Base-by-base conservation (phyloP, 1,139 yeast genomes). In the Groenewaldozyma sp. region DNA sequence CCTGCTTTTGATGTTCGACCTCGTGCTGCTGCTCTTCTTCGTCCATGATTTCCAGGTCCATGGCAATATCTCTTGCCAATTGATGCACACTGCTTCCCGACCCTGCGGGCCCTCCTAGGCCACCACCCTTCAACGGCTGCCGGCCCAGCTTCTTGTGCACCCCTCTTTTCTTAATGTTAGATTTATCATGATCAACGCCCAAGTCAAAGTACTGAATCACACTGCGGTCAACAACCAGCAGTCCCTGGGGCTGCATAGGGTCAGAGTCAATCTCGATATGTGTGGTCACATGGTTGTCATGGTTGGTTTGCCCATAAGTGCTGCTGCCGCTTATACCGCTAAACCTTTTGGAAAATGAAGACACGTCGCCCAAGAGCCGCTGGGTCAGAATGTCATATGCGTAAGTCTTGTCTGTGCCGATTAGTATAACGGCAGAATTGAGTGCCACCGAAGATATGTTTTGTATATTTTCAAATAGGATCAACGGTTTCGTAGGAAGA, bases 351-450 rank as follows among this genome's bases (percentile, higher is more conserved):
- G 78, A 73, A 27, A 69, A 65, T 3, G 66, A 56, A 6, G 73
- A 66, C 4, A 71, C 71, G 21, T 70, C 70, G 40, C 77, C 61
- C 13, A 77, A 53, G 34, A 64, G 66, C 33, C 67, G 69, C 2
- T 91, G 91, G 0, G 76, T 76, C 39, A 76, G 65, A 0, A 75
- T 67, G 53, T 84, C 83, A 56, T 75, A 75, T 19, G 82, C 62
- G 37, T 77, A 73, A 3, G 78, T 70, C 45, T 66, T 68, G 49
- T 70, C 71, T 1, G 83, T 82, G 0, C 82, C 82, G 2, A 78
- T 64, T 1, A 77, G 65, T 4, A 80, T 60, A 3, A 80, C 70
- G 17, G 57, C 47, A 0, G 69, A 54, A 41, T 65, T 67, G 27
- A 46, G 63, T 38, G 58, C 74, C 50, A 62, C 66, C 51, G 54